These are phyloP conservation scores for Kurtzmaniella fragi DNA, from an alignment of 805 yeast species.

Conservation along the genomic window DNA sequence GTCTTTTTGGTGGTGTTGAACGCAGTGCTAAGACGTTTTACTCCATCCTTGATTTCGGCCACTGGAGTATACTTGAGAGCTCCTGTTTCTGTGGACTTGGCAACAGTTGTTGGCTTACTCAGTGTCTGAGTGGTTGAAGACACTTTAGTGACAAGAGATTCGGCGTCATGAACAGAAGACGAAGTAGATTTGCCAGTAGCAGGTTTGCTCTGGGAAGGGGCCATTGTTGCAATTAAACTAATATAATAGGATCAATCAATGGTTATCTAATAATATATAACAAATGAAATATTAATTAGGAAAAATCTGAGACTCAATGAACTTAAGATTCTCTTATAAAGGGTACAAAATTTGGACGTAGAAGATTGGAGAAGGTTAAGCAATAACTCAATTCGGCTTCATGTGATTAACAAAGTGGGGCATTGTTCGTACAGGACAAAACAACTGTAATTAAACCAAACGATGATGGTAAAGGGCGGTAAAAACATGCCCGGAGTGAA, in stretches of 20 bases:
- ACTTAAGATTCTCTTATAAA: too few species aligned
- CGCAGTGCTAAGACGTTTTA: constrained; percentile 34
- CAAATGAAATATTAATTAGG: not conserved
- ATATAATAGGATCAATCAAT: not conserved
- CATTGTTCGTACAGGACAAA: too few species aligned
- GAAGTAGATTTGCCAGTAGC: too few species aligned
- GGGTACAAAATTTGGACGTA: too few species aligned
- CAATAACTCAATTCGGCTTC: too few species aligned
- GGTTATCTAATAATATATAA: not conserved
- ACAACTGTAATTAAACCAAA: too few species aligned
- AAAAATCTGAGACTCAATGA: not conserved
- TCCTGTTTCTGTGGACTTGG: not conserved
- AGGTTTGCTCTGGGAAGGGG: not conserved
- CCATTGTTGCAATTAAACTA: not conserved
- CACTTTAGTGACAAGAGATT: not conserved
- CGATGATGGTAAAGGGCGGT: too few species aligned
- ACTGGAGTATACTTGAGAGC: constrained; percentile 39
- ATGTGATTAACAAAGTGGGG: too few species aligned
- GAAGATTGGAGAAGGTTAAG: too few species aligned
- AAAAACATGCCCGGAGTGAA: too few species aligned
- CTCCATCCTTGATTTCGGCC: constrained; percentile 44
- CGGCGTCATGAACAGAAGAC: too few species aligned
- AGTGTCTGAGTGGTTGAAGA: not conserved
- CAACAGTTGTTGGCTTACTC: not conserved
- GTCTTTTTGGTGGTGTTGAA: constrained; percentile 45